Evolutionary conservation across 116 monocot species (phyloP).

Genomic region (Dioscorea cayenensis): DNA sequence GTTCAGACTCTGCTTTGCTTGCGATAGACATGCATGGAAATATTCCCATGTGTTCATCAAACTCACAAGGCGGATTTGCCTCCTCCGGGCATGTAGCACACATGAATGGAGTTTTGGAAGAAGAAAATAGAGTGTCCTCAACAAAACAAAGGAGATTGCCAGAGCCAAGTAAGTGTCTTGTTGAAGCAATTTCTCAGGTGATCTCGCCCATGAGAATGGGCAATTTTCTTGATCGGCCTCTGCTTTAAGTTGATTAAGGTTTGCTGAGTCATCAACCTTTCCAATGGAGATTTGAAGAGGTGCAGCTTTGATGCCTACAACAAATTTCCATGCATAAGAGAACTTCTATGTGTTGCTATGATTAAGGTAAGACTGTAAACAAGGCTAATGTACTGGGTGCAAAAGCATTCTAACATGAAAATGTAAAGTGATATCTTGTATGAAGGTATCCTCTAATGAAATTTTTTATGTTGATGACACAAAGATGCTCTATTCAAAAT

Average conservation of each 20-base stretch:
- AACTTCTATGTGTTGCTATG: background rate
- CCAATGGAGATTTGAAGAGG: conserved; percentile 18
- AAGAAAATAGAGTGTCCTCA: conserved; percentile 44
- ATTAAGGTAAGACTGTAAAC: background rate
- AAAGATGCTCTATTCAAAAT: no score
- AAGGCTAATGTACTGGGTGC: no score
- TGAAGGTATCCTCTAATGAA: no score
- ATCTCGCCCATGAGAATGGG: conserved; percentile 86
- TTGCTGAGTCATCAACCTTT: conserved; percentile 10
- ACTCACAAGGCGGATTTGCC: conserved; percentile 35
- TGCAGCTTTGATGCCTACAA: conserved; percentile 47
- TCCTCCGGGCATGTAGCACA: conserved; percentile 35
- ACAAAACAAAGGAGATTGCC: conserved; percentile 50
- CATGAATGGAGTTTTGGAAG: conserved; percentile 51
- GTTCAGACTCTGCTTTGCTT: conserved; percentile 31
- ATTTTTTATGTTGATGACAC: no score
- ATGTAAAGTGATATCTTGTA: no score
- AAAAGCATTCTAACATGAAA: no score
- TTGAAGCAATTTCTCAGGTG: conserved; percentile 83
- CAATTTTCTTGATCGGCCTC: conserved; percentile 52
- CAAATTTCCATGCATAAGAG: background rate
- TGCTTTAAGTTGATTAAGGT: conserved; percentile 15
- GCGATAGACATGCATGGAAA: conserved; percentile 21
- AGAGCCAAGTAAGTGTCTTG: conserved; percentile 82
- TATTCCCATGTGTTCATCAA: conserved; percentile 36